Evolutionary conservation across 768 basidiomycete genomes (phyloP), one percentile per base, ranked within the genome.

Genomic region (Paxillus ammoniavirescens): DNA sequence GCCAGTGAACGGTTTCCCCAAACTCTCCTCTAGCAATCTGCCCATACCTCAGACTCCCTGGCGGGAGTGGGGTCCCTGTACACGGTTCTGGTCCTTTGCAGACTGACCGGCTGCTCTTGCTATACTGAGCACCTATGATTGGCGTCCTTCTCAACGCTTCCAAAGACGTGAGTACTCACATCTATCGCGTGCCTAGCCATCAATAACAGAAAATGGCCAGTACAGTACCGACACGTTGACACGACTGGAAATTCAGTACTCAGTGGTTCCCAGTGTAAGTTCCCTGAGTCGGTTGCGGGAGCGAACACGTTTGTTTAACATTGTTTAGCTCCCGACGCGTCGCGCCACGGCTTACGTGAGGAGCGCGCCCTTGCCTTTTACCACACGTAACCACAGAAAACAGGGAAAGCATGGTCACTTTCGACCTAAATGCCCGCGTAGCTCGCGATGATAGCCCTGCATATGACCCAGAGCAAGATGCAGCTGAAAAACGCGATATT

Each of bases 401-500:
- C 35, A 71, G 71, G 70, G 15, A 33, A 12, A 42, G 41, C 35
- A 71, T 69, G 70, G 60, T 47, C 28, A 50, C 56, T 6, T 53
- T 46, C 42, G 54, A 64, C 15, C 21, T 35, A 28, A 31, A 49
- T 7, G 47, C 41, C 21, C 51, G 55, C 6, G 52, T 53, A 45
- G 61, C 58, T 8, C 26, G 36, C 38, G n/a, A 50, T 13, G 37
- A 49, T 64, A 75, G 73, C 47, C 69, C 79, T 15, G 73, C 77
- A 12, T 93, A 90, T 64, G 89, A 93, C 64, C 91, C 91, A 9
- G 89, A 93, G 67, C 91, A 93, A 65, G 81, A 93, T 73, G 83
- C 86, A 5, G 85, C 88, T 56, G 86, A 89, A 65, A 86, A 88
- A 68, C 84, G 92, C 58, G 76, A 77, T 38, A 73, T 93, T 7